Evolutionary conservation across 2,329 filamentous ascomycete species (phyloP), one percentile per base, ranked within the genome.

Genomic region (Neofusicoccum parvum): DNA sequence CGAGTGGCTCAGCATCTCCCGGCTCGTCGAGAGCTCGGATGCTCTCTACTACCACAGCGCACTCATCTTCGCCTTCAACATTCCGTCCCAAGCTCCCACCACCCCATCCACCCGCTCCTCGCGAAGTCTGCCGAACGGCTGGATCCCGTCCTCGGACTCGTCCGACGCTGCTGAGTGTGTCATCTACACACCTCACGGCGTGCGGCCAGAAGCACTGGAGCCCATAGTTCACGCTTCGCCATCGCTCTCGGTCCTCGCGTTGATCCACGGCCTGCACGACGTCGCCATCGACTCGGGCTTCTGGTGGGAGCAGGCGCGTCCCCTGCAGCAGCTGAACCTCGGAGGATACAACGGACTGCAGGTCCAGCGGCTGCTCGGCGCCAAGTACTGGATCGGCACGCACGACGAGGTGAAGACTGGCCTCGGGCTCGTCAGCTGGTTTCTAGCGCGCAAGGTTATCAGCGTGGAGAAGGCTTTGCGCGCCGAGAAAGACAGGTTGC

Each of bases 231-330:
- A 68, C 0, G 81, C 83, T 1, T 72, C 76, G 0, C 85, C 85
- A 0, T 74, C 79, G 0, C 74, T 90, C 36, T 73, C 78, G 2
- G 83, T 83, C 0, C 79, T 90, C 0, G 87, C 86, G 0, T 81
- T 91, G 56, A 75, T 90, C 7, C 88, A 90, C 73, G 88, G 88
- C 0, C 76, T 90, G 9, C 85, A 90, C 70, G 86, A 89, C 69
- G 83, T 90, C 5, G 80, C 80, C n/a, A 75, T 85, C 20, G 77
- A 77, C 1, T 72, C 74, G 5, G 74, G 20, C 17, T 50, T 51
- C 20, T 41, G 46, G 60, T 50, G 46, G 49, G 51, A 27, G n/a
- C n/a, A 20, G 9, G 15, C n/a, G 39, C 27, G 12, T 23, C 41
- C 17, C 15, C 20, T 78, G 20, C 83, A 86, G 71, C 87, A 89